These are phyloP conservation scores for Phytophthora boehmeriae DNA, from an alignment of 352 stramenopile genomes.

Conservation along the genomic window DNA sequence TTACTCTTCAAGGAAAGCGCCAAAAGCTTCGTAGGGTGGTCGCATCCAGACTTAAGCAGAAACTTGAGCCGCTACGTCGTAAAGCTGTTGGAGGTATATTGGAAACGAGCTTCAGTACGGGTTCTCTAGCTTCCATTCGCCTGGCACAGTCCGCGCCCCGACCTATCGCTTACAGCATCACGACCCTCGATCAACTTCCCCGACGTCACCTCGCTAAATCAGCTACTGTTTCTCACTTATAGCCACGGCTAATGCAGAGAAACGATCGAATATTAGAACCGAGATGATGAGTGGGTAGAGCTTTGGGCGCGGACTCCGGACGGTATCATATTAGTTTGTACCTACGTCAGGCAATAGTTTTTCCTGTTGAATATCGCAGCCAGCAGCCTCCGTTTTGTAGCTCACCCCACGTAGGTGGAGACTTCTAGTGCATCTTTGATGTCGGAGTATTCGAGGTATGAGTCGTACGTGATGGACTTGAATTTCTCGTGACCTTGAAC, in stretches of 20 bases:
- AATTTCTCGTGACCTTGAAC: slow-evolving; percentile 35
- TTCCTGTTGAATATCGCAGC: too few relatives aligned
- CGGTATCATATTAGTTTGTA: not conserved
- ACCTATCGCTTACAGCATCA: slow-evolving; percentile 57
- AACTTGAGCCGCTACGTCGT: slow-evolving; percentile 34
- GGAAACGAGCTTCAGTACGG: slow-evolving; percentile 24
- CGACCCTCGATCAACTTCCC: slow-evolving; percentile 38
- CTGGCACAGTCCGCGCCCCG: slow-evolving; percentile 36
- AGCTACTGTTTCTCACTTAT: not conserved
- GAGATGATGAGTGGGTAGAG: too few relatives aligned
- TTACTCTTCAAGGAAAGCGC: slow-evolving; percentile 28
- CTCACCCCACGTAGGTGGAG: slow-evolving; percentile 30
- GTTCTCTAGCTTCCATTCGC: slow-evolving; percentile 23
- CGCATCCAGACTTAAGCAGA: slow-evolving; percentile 30
- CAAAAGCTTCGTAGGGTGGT: slow-evolving; percentile 31
- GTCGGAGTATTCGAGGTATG: slow-evolving; percentile 44
- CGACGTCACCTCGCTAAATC: slow-evolving; percentile 25
- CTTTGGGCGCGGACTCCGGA: too few relatives aligned
- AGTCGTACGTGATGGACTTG: slow-evolving; percentile 40
- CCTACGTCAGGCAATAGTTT: not conserved
- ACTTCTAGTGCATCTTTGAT: slow-evolving; percentile 45
- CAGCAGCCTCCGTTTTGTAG: too few relatives aligned
- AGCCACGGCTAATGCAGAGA: slow-evolving; percentile 8
- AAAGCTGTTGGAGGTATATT: slow-evolving; percentile 15
- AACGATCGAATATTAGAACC: not conserved